Evolutionary conservation across 352 stramenopile species (phyloP), one percentile per base, ranked within the genome.

Genomic region (Pythium apleroticum): DNA sequence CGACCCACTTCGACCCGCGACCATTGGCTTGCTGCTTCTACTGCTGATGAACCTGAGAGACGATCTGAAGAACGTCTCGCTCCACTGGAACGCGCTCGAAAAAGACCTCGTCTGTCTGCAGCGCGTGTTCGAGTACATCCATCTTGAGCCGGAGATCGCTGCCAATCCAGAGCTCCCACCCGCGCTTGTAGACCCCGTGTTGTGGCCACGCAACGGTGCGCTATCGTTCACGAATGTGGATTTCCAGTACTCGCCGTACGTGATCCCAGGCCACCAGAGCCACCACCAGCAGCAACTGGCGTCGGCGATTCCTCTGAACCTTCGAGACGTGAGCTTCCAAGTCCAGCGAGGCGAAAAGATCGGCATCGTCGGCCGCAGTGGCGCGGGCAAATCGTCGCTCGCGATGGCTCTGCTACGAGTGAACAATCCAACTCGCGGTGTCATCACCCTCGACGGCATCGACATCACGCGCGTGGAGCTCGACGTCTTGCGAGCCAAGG

Each of bases 321-420:
- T 74, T n/a, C 53, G 49, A n/a, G 52, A 74, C 41, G 62, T 74
- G 41, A 67, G 35, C 20, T 48, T 92, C 94, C 41, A 35, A 12
- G 72, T 97, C 17, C 53, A 65, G 30, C 63, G 60, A 14, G 62
- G 66, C 24, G 70, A 91, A 55, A 77, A 80, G 48, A 78, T 90
- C 60, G 91, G 86, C 28, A 79, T 98, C 10, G 83, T 96, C 14
- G 91, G 91, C n/a, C 72, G 89, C 55, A 97, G 88, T 15, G 91
- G 89, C 22, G 71, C 74, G 19, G 88, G 88, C 41, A 97, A 97
- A 67, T 88, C 69, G 35, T 87, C 81, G 9, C 64, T 97, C 11
- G 82, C 87, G n/a, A 77, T 89, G 58, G 85, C 86, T n/a, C 65
- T 98, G 17, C 95, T 97, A 65, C 78, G 92, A 12, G 66, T 97